Evolutionary conservation across 2,329 filamentous ascomycete genomes (phyloP), one percentile per base, ranked within the genome.

Genomic region (Trichoderma sp.): DNA sequence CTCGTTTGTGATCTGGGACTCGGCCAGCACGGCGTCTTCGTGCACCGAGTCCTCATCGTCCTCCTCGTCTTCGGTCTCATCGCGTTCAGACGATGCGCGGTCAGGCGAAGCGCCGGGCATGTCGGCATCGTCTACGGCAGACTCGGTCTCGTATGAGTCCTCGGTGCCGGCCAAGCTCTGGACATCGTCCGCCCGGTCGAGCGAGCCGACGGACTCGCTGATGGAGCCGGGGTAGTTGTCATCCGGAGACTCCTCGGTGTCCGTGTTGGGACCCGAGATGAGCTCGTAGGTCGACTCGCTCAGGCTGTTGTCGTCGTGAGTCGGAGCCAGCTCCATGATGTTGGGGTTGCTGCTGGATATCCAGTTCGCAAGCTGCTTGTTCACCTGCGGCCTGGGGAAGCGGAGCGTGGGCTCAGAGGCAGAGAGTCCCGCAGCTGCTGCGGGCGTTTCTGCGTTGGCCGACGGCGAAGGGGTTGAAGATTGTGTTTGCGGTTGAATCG

Each of bases 231-330:
- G 77, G 65, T 78, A 76, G 64, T 76, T 76, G 59, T 76, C 82
- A 63, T 83, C 82, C 69, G 84, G 81, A 68, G 81, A 83, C 72
- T 84, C 82, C 34, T 84, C 82, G 2, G 78, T 81, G 68, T 86
- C 84, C 63, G 80, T 82, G 69, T 77, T 78, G 63, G 78, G 78
- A 7, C 47, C 63, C 26, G 63, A 65, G 72, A 88, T 82, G 55
- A 87, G 76, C 71, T 87, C 85, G 73, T 84, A 88, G 66, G 83
- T 78, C 63, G 85, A 85, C 71, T 85, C 85, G 71, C 79, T 75
- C 71, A 87, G 72, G 70, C 78, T 85, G 73, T 83, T 81, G 68
- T 81, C 79, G 47, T 83, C 81, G 65, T 80, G 78, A 30, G 76
- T 76, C 61, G 72, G 76, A 44, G 77, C 76, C 24, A 79, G 75